Evolutionary conservation across 116 monocot species (phyloP).

Genomic region (Dioscorea cayenensis): DNA sequence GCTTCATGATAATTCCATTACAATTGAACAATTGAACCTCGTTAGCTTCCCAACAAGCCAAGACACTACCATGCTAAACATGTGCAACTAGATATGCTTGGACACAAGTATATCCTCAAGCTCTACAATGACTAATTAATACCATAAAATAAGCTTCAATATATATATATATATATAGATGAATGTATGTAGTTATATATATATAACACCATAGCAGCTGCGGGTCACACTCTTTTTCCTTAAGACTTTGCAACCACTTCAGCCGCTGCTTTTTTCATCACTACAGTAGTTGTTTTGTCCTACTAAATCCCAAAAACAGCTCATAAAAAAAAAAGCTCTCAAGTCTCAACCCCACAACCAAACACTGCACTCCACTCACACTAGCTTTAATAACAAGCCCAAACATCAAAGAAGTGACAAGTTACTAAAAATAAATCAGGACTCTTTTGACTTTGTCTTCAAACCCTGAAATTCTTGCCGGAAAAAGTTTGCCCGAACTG

Average conservation of each 20-base stretch:
- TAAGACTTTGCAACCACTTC: slow-evolving; percentile 11
- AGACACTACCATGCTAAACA: too few relatives aligned
- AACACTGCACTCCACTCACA: neutral
- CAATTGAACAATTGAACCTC: too few relatives aligned
- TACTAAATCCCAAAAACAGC: neutral
- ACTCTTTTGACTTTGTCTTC: neutral
- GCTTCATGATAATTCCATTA: too few relatives aligned
- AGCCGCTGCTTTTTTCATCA: slow-evolving; percentile 1
- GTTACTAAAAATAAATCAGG: neutral
- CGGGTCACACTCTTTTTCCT: slow-evolving; percentile 1
- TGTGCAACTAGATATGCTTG: too few relatives aligned
- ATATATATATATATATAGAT: neutral
- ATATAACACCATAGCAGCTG: neutral
- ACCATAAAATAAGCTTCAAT: neutral
- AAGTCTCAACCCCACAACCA: neutral
- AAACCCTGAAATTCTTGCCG: slow-evolving; percentile 75
- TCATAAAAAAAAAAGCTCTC: neutral
- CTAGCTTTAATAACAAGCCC: neutral
- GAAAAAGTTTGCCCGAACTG: slow-evolving; percentile 81
- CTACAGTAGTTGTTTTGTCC: neutral
- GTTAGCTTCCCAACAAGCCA: too few relatives aligned
- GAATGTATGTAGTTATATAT: neutral
- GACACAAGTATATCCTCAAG: too few relatives aligned
- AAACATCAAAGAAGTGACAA: neutral
- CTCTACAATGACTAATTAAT: too few relatives aligned